A percentile compares a stretch with the other conserved stretches of the same genome.
phyloP scores from a whole-genome alignment of 225 moss, liverwort and hornwort genomes.

The Ulota crispa region DNA sequence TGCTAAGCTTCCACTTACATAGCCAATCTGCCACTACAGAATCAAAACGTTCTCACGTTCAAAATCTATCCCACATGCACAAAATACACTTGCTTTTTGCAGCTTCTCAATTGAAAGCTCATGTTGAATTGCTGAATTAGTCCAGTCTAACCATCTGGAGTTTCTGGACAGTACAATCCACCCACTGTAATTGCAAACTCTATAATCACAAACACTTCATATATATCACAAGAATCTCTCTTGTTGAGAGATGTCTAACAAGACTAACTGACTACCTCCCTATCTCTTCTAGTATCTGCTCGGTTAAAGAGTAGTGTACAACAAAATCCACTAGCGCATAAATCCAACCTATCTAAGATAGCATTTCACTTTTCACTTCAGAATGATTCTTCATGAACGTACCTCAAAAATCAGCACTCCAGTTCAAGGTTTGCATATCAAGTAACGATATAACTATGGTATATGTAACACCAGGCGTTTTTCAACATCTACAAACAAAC shows the following conservation, averaged over 20 bases:
- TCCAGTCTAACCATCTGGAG: neutral
- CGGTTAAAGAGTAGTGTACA: neutral
- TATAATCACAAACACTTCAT: neutral
- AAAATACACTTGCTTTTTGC: neutral
- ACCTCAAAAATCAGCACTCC: neutral
- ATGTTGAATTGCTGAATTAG: neutral
- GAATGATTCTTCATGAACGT: neutral
- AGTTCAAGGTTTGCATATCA: neutral
- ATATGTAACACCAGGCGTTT: too few relatives aligned
- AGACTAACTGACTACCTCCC: neutral
- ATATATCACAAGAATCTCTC: neutral
- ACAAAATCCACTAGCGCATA: neutral
- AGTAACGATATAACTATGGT: neutral
- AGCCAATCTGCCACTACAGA: neutral
- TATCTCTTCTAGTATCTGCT: neutral
- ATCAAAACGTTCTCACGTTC: neutral
- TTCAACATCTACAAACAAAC: too few relatives aligned
- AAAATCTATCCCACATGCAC: neutral
- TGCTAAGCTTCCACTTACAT: neutral
- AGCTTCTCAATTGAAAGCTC: neutral
- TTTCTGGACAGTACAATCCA: neutral
- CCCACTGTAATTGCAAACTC: neutral
- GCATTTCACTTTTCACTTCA: neutral
- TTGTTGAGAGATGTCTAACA: neutral
- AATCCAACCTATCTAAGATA: neutral